Percentiles rank a stretch among this genome's conserved stretches.
Conservation (phyloP, 257 asterid species). For the Agastache rugosa region DNA sequence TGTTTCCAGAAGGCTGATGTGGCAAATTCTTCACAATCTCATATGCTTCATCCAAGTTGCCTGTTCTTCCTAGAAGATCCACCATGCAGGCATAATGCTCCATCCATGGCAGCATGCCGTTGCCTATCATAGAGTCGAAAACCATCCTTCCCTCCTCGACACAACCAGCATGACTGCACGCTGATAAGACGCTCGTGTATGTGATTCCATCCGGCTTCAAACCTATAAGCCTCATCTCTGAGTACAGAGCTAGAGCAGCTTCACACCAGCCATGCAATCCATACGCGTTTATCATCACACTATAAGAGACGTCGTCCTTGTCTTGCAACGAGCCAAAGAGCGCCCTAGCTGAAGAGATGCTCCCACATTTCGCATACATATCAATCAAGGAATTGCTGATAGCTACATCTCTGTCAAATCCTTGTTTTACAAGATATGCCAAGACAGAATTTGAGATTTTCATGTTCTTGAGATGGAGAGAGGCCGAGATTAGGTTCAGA, state of each 20-base stretch:
- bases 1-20: slow-evolving; percentile 7
- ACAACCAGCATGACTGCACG: slow-evolving; percentile 62
- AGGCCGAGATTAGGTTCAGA: slow-evolving; percentile 57
- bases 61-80: slow-evolving; percentile 60
- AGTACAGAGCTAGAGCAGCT: slow-evolving; percentile 54
- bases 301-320: slow-evolving; percentile 63
- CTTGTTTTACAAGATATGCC: slow-evolving; percentile 45
- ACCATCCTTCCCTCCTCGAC: slow-evolving; percentile 54
- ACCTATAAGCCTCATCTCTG: slow-evolving; percentile 53
- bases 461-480: slow-evolving; percentile 51
- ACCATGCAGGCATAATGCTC: slow-evolving; percentile 67
- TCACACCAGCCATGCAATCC: slow-evolving; percentile 65
- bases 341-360: slow-evolving; percentile 43
- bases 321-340: slow-evolving; percentile 50
- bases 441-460: slow-evolving; percentile 45
- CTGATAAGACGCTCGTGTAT: slow-evolving; percentile 50
- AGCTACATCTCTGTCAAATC: slow-evolving; percentile 50
- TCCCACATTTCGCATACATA: slow-evolving; percentile 61
- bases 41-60: slow-evolving; percentile 58
- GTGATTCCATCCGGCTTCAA: slow-evolving; percentile 52
- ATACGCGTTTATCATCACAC: slow-evolving; percentile 56
- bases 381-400: slow-evolving; percentile 56
- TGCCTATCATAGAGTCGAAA: slow-evolving; percentile 47
- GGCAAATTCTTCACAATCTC: slow-evolving; percentile 45
- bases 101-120: slow-evolving; percentile 42